A percentile compares a stretch with the other conserved stretches of the same genome.
Conservation (phyloP, 768 basidiomycete genomes). For the Macrolepiota dolichaula region DNA sequence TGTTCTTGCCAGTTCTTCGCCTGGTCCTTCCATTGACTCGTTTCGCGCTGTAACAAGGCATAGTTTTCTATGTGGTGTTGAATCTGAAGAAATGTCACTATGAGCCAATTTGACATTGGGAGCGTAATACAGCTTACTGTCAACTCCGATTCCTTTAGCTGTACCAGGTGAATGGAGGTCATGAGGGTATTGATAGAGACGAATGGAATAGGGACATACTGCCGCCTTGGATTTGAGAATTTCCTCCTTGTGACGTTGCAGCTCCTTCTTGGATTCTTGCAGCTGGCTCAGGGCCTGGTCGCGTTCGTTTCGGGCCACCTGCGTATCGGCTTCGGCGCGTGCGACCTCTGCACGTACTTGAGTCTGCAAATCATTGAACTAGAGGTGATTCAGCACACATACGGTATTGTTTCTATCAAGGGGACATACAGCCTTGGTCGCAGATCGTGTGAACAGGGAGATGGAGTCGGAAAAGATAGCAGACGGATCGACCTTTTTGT, state of each 20-base stretch:
- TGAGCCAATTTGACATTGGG: not conserved
- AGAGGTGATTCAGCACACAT: not conserved
- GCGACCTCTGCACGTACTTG: constrained; percentile 43
- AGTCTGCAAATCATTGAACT: constrained; percentile 7
- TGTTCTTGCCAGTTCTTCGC: constrained; percentile 79
- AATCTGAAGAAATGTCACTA: constrained; percentile 55
- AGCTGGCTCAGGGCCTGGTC: constrained; percentile 42
- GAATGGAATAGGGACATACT: constrained; percentile 34
- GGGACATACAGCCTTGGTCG: constrained; percentile 10
- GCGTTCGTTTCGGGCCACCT: constrained; percentile 47
- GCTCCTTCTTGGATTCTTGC: constrained; percentile 41
- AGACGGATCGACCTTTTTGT: not conserved
- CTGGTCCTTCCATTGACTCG: constrained; percentile 72
- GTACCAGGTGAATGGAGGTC: constrained; percentile 8
- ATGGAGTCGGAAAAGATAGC: constrained; percentile 6
- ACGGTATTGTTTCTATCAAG: not conserved
- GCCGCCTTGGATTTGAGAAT: constrained; percentile 34
- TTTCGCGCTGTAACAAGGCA: constrained; percentile 58
- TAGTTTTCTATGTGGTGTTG: constrained; percentile 56
- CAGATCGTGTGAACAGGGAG: constrained; percentile 7
- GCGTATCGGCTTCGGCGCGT: constrained; percentile 41
- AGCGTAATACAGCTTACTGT: constrained; percentile 34
- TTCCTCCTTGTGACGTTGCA: constrained; percentile 47
- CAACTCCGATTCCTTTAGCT: constrained; percentile 56
- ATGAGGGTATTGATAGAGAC: constrained; percentile 9